Evolutionary conservation across 441 rosid species (phyloP).

Genomic region (Metrosideros polymorpha): DNA sequence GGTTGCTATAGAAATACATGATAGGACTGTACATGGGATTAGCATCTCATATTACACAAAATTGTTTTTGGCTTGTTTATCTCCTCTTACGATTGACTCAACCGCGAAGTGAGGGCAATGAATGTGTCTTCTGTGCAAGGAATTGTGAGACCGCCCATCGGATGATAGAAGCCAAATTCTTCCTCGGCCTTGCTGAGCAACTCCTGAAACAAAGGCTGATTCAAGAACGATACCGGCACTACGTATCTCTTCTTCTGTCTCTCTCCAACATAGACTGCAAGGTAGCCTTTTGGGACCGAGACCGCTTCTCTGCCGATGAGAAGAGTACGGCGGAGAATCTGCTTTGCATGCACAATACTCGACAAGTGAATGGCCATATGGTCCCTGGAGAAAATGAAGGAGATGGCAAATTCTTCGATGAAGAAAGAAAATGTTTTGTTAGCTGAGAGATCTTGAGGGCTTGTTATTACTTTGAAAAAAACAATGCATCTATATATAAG

Average conservation of each 20-base stretch:
- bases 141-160: slow-evolving; percentile 10
- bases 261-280: slow-evolving; percentile 13
- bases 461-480: neutral
- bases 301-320: neutral
- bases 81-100: neutral
- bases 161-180: slow-evolving; percentile 2
- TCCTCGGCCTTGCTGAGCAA: neutral
- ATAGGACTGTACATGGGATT: neutral
- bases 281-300: slow-evolving; percentile 8
- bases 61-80: neutral
- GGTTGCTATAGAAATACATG: neutral
- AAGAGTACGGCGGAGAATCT: slow-evolving; percentile 2
- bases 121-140: slow-evolving; percentile 6
- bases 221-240: neutral
- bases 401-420: neutral
- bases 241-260: neutral
- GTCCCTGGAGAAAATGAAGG: neutral
- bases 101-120: neutral
- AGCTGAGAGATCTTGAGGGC: neutral
- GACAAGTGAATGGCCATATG: neutral
- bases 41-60: neutral
- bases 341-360: slow-evolving; percentile 3
- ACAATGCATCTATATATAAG: neutral
- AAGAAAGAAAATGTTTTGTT: neutral
- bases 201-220: slow-evolving; percentile 2